These are phyloP conservation scores for Lactifluus subvellereus DNA, from an alignment of 768 basidiomycete species.

Conservation along the genomic window DNA sequence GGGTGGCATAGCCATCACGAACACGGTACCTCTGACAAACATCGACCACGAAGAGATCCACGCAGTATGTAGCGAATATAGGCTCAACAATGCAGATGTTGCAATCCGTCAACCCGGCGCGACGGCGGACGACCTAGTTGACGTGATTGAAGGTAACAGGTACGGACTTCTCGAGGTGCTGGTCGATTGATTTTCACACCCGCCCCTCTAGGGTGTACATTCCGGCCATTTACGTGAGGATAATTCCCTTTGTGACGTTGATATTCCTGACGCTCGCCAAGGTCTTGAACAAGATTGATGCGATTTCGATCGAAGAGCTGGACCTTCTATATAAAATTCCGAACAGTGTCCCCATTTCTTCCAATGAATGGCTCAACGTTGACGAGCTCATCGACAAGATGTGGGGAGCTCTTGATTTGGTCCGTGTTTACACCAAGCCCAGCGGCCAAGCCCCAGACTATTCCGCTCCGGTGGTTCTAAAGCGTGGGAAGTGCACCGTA, in stretches of 20 bases:
- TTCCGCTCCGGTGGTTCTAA: constrained; percentile 80
- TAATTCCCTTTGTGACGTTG: neutral
- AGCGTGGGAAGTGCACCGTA: constrained; percentile 53
- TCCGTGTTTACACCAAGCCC: constrained; percentile 96
- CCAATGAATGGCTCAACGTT: constrained; percentile 91
- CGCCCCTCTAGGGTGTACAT: constrained; percentile 68
- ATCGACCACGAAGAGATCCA: constrained; percentile 96
- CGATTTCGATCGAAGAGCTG: constrained; percentile 96
- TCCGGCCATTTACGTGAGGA: constrained; percentile 78
- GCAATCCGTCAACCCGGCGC: constrained; percentile 89
- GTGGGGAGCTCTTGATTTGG: constrained; percentile 91
- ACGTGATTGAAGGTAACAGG: constrained; percentile 96
- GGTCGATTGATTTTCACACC: neutral
- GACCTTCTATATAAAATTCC: constrained; percentile 96
- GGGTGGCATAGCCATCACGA: constrained; percentile 91
- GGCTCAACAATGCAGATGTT: constrained; percentile 81
- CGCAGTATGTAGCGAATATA: constrained; percentile 91
- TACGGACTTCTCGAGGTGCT: constrained; percentile 29
- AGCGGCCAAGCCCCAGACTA: constrained; percentile 91
- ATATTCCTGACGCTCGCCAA: constrained; percentile 29
- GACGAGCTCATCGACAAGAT: constrained; percentile 90
- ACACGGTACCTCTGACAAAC: constrained; percentile 93
- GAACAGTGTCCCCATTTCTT: constrained; percentile 90
- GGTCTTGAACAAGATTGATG: constrained; percentile 94
- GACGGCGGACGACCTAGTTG: constrained; percentile 93